Evolutionary conservation across 2,329 filamentous ascomycete species (phyloP), one percentile per base, ranked within the genome.

Genomic region (Tolypocladium inflatum): DNA sequence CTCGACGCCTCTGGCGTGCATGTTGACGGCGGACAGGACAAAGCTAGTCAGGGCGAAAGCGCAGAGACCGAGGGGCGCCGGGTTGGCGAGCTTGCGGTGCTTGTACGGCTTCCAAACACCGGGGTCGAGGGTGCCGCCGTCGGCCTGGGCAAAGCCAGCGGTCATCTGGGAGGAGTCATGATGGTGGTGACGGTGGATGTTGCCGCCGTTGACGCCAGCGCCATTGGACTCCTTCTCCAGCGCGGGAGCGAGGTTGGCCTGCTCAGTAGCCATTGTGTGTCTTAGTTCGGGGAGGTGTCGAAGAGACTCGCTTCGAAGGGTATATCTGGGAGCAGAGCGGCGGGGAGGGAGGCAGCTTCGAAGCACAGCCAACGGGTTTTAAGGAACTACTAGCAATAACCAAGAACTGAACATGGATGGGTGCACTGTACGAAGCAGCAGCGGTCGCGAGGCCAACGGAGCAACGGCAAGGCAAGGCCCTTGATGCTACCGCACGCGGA

Each of bases 11-110:
- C 85, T 80, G 3, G 85, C 76, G 56, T 82, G 78, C 72, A 90
- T 78, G 76, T 93, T 93, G 74, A 93, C 79, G 65, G 81, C 77
- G 37, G 87, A 89, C 54, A 93, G 81, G 42, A 93, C 83, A 71
- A 93, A 93, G 15, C 89, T 93, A 57, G 89, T 93, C 68, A 93
- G 78, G 62, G 89, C 90, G 77, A 93, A 93, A 70, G 87, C 89
- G 61, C 78, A 83, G 54, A 93, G 83, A 62, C 90, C 89, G 43
- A 92, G 80, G 37, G 89, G 89, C 56, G 87, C 88, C 5, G 89
- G 89, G 74, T 92, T 92, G 76, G 82, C 89, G 71, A 92, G 84
- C 76, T 89, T 88, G 74, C 87, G 85, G 70, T 83, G 80, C 73
- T 84, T 82, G 56, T 77, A 75, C 10, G 84, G 77, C 73, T 80